A percentile compares a stretch with the other conserved stretches of the same genome.
Conservation (phyloP, 1,284 basidiomycete genomes). For the Malassezia equina region DNA sequence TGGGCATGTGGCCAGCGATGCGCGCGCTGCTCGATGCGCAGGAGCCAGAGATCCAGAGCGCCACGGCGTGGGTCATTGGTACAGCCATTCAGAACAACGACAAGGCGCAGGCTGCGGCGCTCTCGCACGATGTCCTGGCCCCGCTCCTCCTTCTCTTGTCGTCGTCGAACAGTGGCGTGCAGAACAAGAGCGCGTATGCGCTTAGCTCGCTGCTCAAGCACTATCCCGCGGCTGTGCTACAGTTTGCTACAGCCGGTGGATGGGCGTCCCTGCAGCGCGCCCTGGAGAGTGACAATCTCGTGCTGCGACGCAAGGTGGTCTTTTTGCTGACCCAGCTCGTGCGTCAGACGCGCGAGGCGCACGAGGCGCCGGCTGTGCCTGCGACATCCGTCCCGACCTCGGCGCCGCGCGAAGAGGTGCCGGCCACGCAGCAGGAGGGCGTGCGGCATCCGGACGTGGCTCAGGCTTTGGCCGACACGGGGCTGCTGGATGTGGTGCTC, state of each 20-base stretch:
- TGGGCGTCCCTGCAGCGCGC: slow-evolving; percentile 61
- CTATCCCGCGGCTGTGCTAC: slow-evolving; percentile 59
- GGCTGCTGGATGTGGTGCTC: slow-evolving; percentile 34
- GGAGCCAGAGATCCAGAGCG: slow-evolving; percentile 55
- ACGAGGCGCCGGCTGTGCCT: slow-evolving; percentile 1
- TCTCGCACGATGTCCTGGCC: slow-evolving; percentile 57
- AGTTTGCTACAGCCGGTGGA: slow-evolving; percentile 58
- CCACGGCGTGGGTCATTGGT: slow-evolving; percentile 80
- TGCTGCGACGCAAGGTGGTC: slow-evolving; percentile 68
- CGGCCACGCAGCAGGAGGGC: slow-evolving; percentile 28
- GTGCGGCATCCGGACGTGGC: slow-evolving; percentile 32
- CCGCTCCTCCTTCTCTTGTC: slow-evolving; percentile 50
- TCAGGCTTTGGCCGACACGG: slow-evolving; percentile 36
- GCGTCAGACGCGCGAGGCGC: slow-evolving; percentile 51
- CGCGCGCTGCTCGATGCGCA: slow-evolving; percentile 59
- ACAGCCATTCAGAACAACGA: slow-evolving; percentile 94
- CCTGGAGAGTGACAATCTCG: slow-evolving; percentile 56
- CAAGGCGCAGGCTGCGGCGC: slow-evolving; percentile 65
- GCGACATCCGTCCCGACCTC: slow-evolving; percentile 49
- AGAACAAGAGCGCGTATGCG: slow-evolving; percentile 71
- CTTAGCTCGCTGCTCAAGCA: slow-evolving; percentile 77
- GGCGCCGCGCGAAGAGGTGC: slow-evolving; percentile 40
- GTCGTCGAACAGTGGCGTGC: slow-evolving; percentile 52
- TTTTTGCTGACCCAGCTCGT: slow-evolving; percentile 75
- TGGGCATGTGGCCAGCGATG: slow-evolving; percentile 77